Evolutionary conservation across 768 basidiomycete species (phyloP), one percentile per base, ranked within the genome.

Genomic region (Pholiota microspora): DNA sequence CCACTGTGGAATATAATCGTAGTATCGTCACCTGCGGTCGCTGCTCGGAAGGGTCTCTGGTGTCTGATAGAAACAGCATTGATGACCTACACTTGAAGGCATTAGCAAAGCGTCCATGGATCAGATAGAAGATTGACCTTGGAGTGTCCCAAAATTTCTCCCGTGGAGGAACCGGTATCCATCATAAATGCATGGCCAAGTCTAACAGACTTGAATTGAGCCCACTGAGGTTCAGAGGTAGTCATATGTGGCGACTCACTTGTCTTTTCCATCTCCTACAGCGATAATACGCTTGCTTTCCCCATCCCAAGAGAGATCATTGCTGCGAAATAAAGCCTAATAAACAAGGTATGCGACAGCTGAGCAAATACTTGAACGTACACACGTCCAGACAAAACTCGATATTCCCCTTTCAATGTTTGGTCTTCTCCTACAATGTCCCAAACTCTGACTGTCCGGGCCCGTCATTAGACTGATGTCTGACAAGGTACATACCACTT

Each of bases 251-350:
- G 2, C 5, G 4, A 67, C 73, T 52, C 31, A 94, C 92, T 89
- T 92, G 64, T 94, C 95, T 55, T 85, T 80, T 31, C 94, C 94
- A 59, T 96, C 92, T 50, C 96, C 96, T 10, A 92, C 95, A 6
- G 88, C 92, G 46, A 98, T 89, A 54, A 98, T 89, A n/a, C 96
- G 82, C 68, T 97, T 96, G 65, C 89, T 92, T 69, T 98, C 96
- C 1, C 89, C 90, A 64, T 98, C 96, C 96, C 96, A 98, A 9
- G 88, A 88, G 18, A 98, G 81, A 71, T 98, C 96, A 62, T 94
- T 94, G 60, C 94, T 93, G 60, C 13, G 53, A 15, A n/a, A n/a
- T 15, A 7, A 51, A 40, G 25, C 38, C 9, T 29, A 25, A 12
- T 55, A 12, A 46, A 31, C 13, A 42, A 38, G 7, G 16, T 2